Percentiles rank a stretch among this genome's conserved stretches.
Conservation (phyloP, 1,139 yeast genomes). For the Taphrina wiesneri region DNA sequence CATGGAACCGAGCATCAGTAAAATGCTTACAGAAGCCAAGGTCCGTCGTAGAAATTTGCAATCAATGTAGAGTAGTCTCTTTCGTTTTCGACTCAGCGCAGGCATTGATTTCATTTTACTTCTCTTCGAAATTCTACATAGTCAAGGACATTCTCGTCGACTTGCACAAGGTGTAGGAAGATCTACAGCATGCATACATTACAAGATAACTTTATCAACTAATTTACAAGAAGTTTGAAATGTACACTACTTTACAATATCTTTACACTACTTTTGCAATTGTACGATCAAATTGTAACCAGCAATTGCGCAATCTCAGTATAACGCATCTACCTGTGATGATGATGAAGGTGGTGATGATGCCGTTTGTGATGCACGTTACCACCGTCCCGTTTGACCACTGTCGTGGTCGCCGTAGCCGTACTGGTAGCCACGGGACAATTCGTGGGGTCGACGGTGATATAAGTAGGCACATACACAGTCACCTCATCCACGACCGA, state of each 20-base stretch:
- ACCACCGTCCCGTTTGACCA: background rate
- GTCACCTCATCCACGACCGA: background rate
- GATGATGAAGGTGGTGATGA: background rate
- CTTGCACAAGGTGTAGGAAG: too few species aligned
- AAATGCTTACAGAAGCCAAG: conserved; percentile 15
- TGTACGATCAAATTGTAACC: too few species aligned
- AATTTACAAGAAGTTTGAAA: too few species aligned
- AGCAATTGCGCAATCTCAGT: too few species aligned
- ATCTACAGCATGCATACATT: too few species aligned
- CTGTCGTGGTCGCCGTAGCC: background rate
- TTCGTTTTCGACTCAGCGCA: background rate
- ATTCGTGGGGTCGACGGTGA: conserved; percentile 1
- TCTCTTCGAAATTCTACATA: too few species aligned
- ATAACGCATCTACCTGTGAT: background rate
- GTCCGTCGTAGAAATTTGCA: conserved; percentile 1
- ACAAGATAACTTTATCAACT: too few species aligned
- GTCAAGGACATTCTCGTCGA: too few species aligned
- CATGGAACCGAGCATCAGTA: conserved; percentile 23
- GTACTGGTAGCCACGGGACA: background rate
- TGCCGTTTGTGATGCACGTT: background rate
- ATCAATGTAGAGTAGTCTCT: background rate
- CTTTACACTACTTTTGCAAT: too few species aligned
- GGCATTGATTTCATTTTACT: background rate
- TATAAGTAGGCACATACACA: background rate
- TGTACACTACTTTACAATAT: too few species aligned